Base-by-base conservation (phyloP, 768 basidiomycete genomes). In the Trametes maxima region DNA sequence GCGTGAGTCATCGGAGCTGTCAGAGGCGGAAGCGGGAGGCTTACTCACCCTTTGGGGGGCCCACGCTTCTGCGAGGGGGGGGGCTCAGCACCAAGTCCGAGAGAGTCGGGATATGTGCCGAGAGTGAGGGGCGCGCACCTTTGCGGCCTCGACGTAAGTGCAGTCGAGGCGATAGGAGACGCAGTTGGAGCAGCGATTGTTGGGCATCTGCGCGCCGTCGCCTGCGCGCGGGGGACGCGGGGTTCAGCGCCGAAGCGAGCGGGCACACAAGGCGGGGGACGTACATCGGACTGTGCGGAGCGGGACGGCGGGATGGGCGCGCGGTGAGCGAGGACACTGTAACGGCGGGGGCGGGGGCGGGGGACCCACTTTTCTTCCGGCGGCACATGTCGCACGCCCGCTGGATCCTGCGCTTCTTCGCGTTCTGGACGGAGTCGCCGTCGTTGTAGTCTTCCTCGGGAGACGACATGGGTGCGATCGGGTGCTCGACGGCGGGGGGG, bases 301-400 rank as follows among this genome's bases (percentile, higher is more conserved):
- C 28, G 28, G 28, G 8, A 33, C 28, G 28, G 28, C 28, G 28
- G 28, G 28, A 3, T 8, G 21, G 17, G 36, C 22, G 13, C 19
- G 45, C 19, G 56, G 37, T 48, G 24, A 58, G 46, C 40, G n/a
- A 14, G 14, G 35, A 22, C 47, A 36, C 10, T 46, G n/a, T 10
- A 47, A 40, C 14, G 50, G 42, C 21, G 46, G 19, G 52, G 46
- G 24, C 21, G n/a, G n/a, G 59, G 70, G 69, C 7, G 55, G 21
- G 12, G 16, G 33, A 74, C 83, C 63, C 59, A 88, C 90, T 86
- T 76, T 95, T 95, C 80, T 93, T 94, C 59, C 90, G 79, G 39
- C 92, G 79, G 70, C 92, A 94, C 0, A 86, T 82, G 68, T 94
- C 92, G 69, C 92, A 94, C 7, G 91, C 91, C 28, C 91, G 76